A percentile compares a stretch with the other conserved stretches of the same genome.
Conservation (phyloP, 129 eudicot genomes). For the Centella asiatica region DNA sequence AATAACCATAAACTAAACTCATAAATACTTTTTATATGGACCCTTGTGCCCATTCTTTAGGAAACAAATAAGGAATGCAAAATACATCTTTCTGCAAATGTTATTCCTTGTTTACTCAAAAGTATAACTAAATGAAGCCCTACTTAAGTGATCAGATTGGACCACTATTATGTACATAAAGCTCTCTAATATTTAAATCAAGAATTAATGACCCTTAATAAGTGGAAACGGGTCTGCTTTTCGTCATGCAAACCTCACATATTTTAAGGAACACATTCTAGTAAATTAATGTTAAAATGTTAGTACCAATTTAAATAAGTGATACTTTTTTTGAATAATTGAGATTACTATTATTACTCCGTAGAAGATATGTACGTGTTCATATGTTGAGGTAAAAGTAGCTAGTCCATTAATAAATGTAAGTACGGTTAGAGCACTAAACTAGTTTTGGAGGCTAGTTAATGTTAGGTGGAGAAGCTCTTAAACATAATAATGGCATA, state of each 20-base stretch:
- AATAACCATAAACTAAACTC: too few relatives aligned
- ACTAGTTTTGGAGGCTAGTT: too few relatives aligned
- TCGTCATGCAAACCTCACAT: slow-evolving; percentile 46
- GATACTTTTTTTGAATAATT: too few relatives aligned
- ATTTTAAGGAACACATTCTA: too few relatives aligned
- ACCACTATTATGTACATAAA: slow-evolving; percentile 20
- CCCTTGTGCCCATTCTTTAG: not conserved
- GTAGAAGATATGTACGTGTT: too few relatives aligned
- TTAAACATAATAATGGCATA: too few relatives aligned
- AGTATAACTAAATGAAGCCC: too few relatives aligned
- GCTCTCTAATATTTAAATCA: not conserved
- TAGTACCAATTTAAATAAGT: not conserved
- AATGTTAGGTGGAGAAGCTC: too few relatives aligned
- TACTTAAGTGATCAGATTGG: slow-evolving; percentile 21
- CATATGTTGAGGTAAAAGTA: too few relatives aligned
- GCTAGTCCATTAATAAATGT: too few relatives aligned
- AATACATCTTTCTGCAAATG: not conserved
- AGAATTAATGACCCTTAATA: slow-evolving; percentile 26
- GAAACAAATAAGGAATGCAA: not conserved
- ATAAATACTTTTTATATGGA: not conserved
- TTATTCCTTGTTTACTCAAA: too few relatives aligned
- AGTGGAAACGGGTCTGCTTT: slow-evolving; percentile 35
- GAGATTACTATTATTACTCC: not conserved
- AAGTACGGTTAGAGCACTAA: too few relatives aligned
- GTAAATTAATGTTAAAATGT: not conserved